Evolutionary conservation across 495 filamentous ascomycete genomes (phyloP).

Genomic region (Penicillium robsamsonii): DNA sequence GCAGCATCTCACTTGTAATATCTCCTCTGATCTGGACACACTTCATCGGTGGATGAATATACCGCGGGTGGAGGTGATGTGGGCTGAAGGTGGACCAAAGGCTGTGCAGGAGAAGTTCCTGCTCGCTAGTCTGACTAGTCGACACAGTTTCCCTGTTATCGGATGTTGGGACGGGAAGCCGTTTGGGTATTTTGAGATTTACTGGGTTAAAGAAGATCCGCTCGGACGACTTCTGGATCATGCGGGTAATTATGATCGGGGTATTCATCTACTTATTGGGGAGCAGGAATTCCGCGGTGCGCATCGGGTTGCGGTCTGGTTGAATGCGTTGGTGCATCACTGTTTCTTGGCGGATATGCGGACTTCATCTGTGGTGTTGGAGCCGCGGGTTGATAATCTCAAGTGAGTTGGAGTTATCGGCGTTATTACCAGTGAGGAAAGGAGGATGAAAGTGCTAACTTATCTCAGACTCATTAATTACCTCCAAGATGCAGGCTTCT

Average conservation of each 20-base stretch:
- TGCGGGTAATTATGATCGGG: constrained; percentile 79
- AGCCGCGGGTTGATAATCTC: constrained; percentile 88
- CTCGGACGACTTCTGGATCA: constrained; percentile 65
- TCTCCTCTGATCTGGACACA: constrained; percentile 64
- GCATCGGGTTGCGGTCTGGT: constrained; percentile 73
- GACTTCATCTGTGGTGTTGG: constrained; percentile 77
- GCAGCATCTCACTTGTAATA: constrained; percentile 29
- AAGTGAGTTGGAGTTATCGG: constrained; percentile 57
- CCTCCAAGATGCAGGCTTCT: constrained; percentile 72
- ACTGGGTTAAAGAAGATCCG: constrained; percentile 95
- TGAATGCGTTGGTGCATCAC: constrained; percentile 82
- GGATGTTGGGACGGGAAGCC: constrained; percentile 93
- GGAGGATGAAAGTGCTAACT: constrained; percentile 8
- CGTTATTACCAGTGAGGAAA: background rate
- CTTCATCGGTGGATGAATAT: constrained; percentile 89
- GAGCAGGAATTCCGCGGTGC: constrained; percentile 87
- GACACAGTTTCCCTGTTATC: constrained; percentile 85
- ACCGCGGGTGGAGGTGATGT: constrained; percentile 76
- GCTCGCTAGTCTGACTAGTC: constrained; percentile 55
- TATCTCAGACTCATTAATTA: constrained; percentile 71
- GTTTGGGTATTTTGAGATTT: constrained; percentile 97
- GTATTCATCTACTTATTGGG: constrained; percentile 83
- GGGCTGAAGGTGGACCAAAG: constrained; percentile 68
- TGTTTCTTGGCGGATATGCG: constrained; percentile 75
- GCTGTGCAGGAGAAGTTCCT: constrained; percentile 69